Evolutionary conservation across 345 rosid genomes (phyloP), one percentile per base, ranked within the genome.

Genomic region (Trapa incisa): DNA sequence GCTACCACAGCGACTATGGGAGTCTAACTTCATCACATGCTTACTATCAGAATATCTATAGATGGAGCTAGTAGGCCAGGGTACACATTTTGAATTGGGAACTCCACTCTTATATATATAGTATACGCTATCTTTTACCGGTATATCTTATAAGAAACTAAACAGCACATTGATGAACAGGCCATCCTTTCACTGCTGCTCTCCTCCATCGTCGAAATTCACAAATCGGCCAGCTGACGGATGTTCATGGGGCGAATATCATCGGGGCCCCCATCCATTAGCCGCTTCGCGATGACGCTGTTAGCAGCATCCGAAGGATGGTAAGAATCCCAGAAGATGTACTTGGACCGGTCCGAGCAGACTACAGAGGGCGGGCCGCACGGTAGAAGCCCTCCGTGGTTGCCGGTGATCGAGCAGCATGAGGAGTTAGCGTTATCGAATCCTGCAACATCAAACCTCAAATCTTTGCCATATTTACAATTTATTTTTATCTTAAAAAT

Each of bases 251-350:
- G 86, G 0, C 74, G 71, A 67, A 83, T 73, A 72, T 78, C 82
- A 11, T 13, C 15, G 8, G 70, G 17, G 65, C 72, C 78, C 0
- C 87, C 87, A 14, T 83, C 81, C 45, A 80, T 15, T 3, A 85
- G 74, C 6, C 80, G 84, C 47, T 74, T 72, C 0, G 89, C 83
- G 8, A 83, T 72, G 45, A 85, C 52, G 50, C 61, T 48, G 64
- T 83, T 83, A 2, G 87, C 14, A 37, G 89, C 84, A 37, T 85
- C 87, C 0, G 89, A 76, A 3, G 89, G 89, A 80, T 85, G 87
- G 71, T 52, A 81, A 6, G 87, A 83, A 70, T 85, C 89, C 89
- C 89, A 85, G 72, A 85, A 85, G 39, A 81, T 69, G 29, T 65
- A 78, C 69, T 79, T 81, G 1, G 81, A 81, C 68, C 89, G 74